Conservation (phyloP, 1,284 basidiomycete genomes). For the Sporisorium iseilematis-ciliati region DNA sequence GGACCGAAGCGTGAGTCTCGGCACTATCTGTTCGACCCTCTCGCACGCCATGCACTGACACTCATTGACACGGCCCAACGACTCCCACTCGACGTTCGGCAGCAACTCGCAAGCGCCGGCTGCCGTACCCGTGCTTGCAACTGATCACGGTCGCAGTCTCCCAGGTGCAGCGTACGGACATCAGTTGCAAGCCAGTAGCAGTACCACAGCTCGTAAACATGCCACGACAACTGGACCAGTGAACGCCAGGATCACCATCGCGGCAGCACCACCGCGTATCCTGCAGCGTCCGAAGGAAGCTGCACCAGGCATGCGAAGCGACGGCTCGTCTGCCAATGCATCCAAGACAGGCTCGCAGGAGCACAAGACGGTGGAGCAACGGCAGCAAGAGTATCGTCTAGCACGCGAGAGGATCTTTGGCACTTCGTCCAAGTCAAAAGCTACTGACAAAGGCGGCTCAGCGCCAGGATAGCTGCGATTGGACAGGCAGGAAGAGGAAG, state of each 20-base stretch:
- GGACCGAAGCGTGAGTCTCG: slow-evolving; percentile 41
- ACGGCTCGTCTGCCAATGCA: slow-evolving; percentile 15
- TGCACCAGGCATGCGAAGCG: slow-evolving; percentile 38
- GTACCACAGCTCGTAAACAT: neutral
- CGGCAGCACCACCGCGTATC: slow-evolving; percentile 41
- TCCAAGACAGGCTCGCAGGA: slow-evolving; percentile 30
- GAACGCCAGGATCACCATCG: slow-evolving; percentile 9
- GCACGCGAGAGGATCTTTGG: slow-evolving; percentile 53
- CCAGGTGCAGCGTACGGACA: slow-evolving; percentile 39
- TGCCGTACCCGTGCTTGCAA: slow-evolving; percentile 17
- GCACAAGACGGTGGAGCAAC: slow-evolving; percentile 49
- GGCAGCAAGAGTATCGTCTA: slow-evolving; percentile 46
- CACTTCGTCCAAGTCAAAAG: neutral
- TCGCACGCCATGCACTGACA: slow-evolving; percentile 1
- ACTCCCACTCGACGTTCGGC: no score
- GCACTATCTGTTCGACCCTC: neutral
- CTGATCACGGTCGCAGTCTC: slow-evolving; percentile 26
- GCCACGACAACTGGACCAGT: neutral
- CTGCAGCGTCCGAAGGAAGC: slow-evolving; percentile 45
- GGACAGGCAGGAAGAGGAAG: neutral
- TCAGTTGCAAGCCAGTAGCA: slow-evolving; percentile 7
- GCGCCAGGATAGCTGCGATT: slow-evolving; percentile 6
- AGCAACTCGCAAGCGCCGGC: slow-evolving; percentile 44
- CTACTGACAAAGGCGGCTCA: slow-evolving; percentile 9
- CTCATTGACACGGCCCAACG: neutral